phyloP scores from a whole-genome alignment of 2,329 filamentous ascomycete genomes.

The Dendrostoma leiphaemia region DNA sequence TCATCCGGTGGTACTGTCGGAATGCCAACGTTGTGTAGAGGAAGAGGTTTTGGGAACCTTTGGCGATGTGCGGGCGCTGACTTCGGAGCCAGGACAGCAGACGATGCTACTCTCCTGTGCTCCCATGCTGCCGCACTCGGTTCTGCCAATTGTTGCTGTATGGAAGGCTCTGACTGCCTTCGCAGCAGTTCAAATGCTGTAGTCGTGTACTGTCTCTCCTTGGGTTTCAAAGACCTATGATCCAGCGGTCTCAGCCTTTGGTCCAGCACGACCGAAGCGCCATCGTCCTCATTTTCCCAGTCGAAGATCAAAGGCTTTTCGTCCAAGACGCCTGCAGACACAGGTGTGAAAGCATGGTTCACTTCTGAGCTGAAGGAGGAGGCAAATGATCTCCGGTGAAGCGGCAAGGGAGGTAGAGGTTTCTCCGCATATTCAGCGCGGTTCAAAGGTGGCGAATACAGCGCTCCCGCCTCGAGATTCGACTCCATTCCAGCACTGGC shows the following conservation, averaged over 20 bases:
- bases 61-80: not conserved
- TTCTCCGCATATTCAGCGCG: constrained; percentile 9
- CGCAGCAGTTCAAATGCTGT: not conserved
- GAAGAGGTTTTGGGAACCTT: not conserved
- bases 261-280: not conserved
- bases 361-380: constrained; percentile 6
- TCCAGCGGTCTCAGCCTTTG: not conserved
- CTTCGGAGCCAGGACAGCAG: not conserved
- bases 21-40: constrained; percentile 7
- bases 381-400: not conserved
- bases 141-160: not conserved
- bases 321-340: not conserved
- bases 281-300: constrained; percentile 11
- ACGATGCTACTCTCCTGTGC: not conserved
- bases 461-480: not conserved
- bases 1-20: constrained; percentile 15
- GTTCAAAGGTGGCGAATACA: constrained; percentile 1
- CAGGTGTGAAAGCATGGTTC: not conserved
- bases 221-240: not conserved
- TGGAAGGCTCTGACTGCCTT: not conserved
- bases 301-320: not conserved
- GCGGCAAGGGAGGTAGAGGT: constrained; percentile 15
- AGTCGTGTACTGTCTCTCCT: not conserved
- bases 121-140: not conserved
- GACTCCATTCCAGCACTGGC: not conserved